Evolutionary conservation across 2,329 filamentous ascomycete genomes (phyloP).

Genomic region (Fusarium camptoceras): DNA sequence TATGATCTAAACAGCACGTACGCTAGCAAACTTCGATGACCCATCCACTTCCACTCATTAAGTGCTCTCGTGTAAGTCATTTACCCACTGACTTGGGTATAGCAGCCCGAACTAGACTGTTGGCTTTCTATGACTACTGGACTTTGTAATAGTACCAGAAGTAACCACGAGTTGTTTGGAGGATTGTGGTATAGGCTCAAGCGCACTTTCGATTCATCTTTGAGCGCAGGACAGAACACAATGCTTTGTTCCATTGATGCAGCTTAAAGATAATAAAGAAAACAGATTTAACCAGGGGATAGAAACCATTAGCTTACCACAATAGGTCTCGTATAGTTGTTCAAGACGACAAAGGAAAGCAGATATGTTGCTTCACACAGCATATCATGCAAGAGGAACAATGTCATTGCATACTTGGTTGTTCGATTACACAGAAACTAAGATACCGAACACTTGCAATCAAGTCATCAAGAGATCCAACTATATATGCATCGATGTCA

Average conservation of each 20-base stretch:
- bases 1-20: not conserved
- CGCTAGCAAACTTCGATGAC: not conserved
- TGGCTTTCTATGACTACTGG: not conserved
- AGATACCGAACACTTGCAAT: not conserved
- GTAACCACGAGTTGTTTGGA: not conserved
- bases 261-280: not conserved
- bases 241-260: not conserved
- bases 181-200: not conserved
- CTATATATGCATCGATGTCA: not conserved
- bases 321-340: not conserved
- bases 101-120: not conserved
- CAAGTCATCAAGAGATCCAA: not conserved
- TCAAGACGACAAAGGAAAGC: not conserved
- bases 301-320: not conserved
- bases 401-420: not conserved
- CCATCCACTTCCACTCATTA: not conserved
- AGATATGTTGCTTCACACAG: not conserved
- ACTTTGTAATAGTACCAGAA: not conserved
- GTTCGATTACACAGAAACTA: not conserved
- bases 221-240: not conserved
- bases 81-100: not conserved
- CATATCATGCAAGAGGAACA: too few relatives aligned
- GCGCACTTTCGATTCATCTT: not conserved
- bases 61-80: not conserved
- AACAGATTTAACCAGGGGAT: accelerated